Evolutionary conservation across 75 land plant species (phyloP), one percentile per base, ranked within the genome.

Genomic region (Chamaecyparis obtusa): DNA sequence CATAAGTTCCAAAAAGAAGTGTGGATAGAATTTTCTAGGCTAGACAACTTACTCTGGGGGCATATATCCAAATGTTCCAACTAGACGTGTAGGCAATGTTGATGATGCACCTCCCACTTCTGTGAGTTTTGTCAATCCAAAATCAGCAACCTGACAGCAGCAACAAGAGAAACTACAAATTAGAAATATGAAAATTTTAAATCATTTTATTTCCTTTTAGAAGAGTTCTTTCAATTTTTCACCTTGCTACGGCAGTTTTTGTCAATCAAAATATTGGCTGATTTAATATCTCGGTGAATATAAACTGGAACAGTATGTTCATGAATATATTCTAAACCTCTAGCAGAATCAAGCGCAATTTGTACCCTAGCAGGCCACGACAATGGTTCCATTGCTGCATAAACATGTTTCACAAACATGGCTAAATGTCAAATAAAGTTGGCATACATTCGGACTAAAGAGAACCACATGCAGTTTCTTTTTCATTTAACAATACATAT

Each of bases 251-350:
- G 93, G 44, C 92, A 91, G 36, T 93, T 7, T 43, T 84, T 88
- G 88, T 97, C 99, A 60, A 97, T 93, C 84, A 97, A 90, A 81
- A 97, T 94, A 86, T 97, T 97, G 92, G 93, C 92, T 83, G 97
- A 87, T 87, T 97, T 97, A 78, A 97, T 94, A 88, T 97, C 99
- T 72, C 97, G 90, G 86, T 97, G 99, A 48, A 97, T 94, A 92
- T 95, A 97, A 85, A 89, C 93, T 84, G 94, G 71, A 51, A 90
- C 92, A 10, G 97, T 94, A 81, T 97, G 97, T 87, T 97, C 97
- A 78, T 97, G 99, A 78, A 97, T 94, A 87, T 97, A 97, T 84
- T 97, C 99, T 1, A 97, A 91, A 36, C 96, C 99, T 91, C 93
- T 92, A 43, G 99, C 99, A 86, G 96, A 90, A 90, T 97, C 99